Percentiles rank a stretch among this genome's conserved stretches.
These are phyloP conservation scores for Xylaria longipes DNA, from an alignment of 495 filamentous ascomycete genomes.

Conservation along the genomic window DNA sequence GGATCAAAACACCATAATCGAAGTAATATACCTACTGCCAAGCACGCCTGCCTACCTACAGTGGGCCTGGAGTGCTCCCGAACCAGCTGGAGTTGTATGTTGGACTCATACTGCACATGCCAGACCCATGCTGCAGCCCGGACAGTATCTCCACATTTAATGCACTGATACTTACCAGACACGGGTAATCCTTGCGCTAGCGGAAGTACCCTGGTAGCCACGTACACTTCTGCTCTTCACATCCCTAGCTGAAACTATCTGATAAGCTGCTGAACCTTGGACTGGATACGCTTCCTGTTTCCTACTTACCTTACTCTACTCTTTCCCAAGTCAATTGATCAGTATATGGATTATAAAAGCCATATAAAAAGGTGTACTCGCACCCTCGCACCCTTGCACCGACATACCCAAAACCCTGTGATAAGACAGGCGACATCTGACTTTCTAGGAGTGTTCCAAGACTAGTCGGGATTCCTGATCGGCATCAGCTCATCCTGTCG, in stretches of 20 bases:
- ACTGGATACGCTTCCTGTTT: not conserved
- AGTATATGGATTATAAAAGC: not conserved
- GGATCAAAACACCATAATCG: too few relatives aligned
- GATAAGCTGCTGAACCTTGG: not conserved
- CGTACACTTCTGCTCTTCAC: not conserved
- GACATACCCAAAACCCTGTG: not conserved
- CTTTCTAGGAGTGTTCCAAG: not conserved
- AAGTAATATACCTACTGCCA: too few relatives aligned
- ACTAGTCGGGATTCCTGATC: not conserved
- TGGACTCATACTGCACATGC: not conserved
- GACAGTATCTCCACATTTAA: not conserved
- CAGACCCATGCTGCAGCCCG: not conserved
- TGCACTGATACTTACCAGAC: slow-evolving; percentile 2
- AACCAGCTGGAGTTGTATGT: not conserved
- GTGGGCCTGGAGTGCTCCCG: not conserved
- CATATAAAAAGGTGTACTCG: not conserved
- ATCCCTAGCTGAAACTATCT: slow-evolving; percentile 17
- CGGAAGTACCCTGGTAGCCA: slow-evolving; percentile 10
- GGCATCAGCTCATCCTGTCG: not conserved
- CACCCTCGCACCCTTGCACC: not conserved
- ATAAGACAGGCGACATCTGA: slow-evolving; percentile 1
- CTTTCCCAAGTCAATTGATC: not conserved
- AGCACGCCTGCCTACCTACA: not conserved
- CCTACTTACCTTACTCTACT: not conserved
- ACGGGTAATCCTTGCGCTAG: too few relatives aligned